phyloP scores from a whole-genome alignment of 2,329 filamentous ascomycete species.

The Penicillium decumbens region DNA sequence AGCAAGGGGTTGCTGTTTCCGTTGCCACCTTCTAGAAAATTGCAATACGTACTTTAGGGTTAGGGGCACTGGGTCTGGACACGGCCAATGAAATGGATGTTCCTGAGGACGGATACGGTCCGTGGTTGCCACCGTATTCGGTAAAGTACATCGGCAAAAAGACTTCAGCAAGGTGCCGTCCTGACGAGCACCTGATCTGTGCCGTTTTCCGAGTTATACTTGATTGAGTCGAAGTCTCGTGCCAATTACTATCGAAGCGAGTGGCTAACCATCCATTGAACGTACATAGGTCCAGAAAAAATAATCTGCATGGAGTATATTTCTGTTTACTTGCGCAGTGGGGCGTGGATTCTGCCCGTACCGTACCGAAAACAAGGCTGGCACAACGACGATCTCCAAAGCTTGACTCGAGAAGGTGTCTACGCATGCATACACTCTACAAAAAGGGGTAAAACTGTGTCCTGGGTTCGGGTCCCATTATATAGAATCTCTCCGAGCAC shows the following conservation, averaged over 20 bases:
- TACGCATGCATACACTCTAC: not conserved
- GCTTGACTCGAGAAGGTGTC: slow-evolving; percentile 4
- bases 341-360: slow-evolving; percentile 11
- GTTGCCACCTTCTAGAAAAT: slow-evolving; percentile 24
- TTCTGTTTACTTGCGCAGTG: slow-evolving; percentile 10
- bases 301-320: not conserved
- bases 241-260: not conserved
- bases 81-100: slow-evolving; percentile 17
- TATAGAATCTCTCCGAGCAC: slow-evolving; percentile 11
- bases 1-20: slow-evolving; percentile 6
- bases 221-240: not conserved
- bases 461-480: slow-evolving; percentile 4
- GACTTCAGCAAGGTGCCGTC: not conserved
- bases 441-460: not conserved
- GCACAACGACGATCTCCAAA: slow-evolving; percentile 14
- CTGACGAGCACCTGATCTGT: not conserved
- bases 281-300: not conserved
- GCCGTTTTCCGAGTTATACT: not conserved
- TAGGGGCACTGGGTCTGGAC: slow-evolving; percentile 5
- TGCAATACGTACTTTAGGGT: slow-evolving; percentile 14
- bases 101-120: slow-evolving; percentile 12
- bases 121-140: slow-evolving; percentile 8
- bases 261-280: not conserved
- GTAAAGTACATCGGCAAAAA: not conserved
- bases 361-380: slow-evolving; percentile 3